These are phyloP conservation scores for Colletotrichum euphorbiae DNA, from an alignment of 2,329 filamentous ascomycete genomes.

Conservation along the genomic window DNA sequence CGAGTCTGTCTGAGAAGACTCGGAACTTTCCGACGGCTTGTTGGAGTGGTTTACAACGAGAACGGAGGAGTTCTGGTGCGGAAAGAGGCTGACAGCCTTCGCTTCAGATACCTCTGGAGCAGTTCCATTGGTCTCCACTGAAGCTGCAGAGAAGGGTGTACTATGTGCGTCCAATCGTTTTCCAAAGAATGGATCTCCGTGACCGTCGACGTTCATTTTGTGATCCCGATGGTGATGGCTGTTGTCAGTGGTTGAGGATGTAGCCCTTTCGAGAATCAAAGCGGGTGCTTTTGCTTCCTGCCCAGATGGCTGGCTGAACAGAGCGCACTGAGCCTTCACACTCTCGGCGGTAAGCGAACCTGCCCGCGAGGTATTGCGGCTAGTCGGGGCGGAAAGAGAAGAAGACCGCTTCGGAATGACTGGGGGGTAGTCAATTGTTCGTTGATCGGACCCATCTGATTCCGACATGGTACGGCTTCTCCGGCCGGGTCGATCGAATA, in stretches of 20 bases:
- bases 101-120: slow-evolving; percentile 73
- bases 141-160: slow-evolving; percentile 72
- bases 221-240: slow-evolving; percentile 44
- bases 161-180: slow-evolving; percentile 66
- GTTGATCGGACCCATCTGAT: slow-evolving; percentile 63
- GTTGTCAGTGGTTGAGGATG: slow-evolving; percentile 52
- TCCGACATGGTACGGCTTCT: slow-evolving; percentile 59
- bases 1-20: slow-evolving; percentile 47
- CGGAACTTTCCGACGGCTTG: slow-evolving; percentile 60
- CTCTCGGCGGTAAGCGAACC: slow-evolving; percentile 70
- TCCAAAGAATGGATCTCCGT: slow-evolving; percentile 65
- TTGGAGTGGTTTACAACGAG: slow-evolving; percentile 69
- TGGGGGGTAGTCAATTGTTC: slow-evolving; percentile 71
- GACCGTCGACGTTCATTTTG: slow-evolving; percentile 59
- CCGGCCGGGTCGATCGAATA: slow-evolving; percentile 56
- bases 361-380: slow-evolving; percentile 65
- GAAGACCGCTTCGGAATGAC: slow-evolving; percentile 67
- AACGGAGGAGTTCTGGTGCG: slow-evolving; percentile 73
- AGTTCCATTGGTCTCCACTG: slow-evolving; percentile 71
- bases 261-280: slow-evolving; percentile 47
- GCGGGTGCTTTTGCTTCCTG: slow-evolving; percentile 44
- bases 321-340: slow-evolving; percentile 64
- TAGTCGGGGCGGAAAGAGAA: slow-evolving; percentile 72
- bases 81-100: slow-evolving; percentile 70
- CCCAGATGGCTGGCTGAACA: slow-evolving; percentile 42